Evolutionary conservation across 148 eudicot genomes (phyloP).

Genomic region (Fallopia convolvulus): DNA sequence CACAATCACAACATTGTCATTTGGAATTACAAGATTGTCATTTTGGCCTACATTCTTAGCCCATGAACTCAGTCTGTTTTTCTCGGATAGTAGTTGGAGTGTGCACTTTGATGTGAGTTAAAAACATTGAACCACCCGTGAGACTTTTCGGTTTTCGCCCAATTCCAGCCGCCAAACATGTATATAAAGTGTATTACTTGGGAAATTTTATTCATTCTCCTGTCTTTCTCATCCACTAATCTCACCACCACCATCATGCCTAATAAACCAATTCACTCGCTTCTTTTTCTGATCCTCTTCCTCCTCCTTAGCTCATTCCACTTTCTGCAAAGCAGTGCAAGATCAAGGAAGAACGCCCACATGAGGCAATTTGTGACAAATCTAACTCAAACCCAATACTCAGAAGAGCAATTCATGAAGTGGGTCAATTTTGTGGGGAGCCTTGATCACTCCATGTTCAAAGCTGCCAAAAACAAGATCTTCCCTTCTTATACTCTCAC

Average conservation of each 20-base stretch:
- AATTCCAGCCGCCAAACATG: not conserved
- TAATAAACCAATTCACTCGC: not conserved
- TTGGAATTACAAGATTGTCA: too few relatives aligned
- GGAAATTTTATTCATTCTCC: not conserved
- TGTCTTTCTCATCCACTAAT: not conserved
- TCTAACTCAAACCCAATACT: constrained; percentile 44
- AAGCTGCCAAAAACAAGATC: constrained; percentile 54
- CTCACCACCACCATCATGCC: not conserved
- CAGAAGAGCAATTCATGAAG: constrained; percentile 67
- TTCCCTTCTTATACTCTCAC: constrained; percentile 59
- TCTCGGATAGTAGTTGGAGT: not conserved
- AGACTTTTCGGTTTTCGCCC: not conserved
- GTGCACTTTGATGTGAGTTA: not conserved
- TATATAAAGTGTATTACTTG: not conserved
- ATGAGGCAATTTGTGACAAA: not conserved
- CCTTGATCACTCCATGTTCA: constrained; percentile 65
- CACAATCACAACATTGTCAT: too few relatives aligned
- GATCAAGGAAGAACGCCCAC: not conserved
- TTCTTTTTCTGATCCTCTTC: constrained; percentile 23
- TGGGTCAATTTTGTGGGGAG: constrained; percentile 89
- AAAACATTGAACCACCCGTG: not conserved
- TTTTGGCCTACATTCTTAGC: too few relatives aligned
- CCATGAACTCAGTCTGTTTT: not conserved
- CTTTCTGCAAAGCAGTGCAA: constrained; percentile 19
- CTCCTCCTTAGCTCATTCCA: constrained; percentile 16